These are phyloP conservation scores for Penicillium glabrum DNA, from an alignment of 2,329 filamentous ascomycete genomes.

Conservation along the genomic window DNA sequence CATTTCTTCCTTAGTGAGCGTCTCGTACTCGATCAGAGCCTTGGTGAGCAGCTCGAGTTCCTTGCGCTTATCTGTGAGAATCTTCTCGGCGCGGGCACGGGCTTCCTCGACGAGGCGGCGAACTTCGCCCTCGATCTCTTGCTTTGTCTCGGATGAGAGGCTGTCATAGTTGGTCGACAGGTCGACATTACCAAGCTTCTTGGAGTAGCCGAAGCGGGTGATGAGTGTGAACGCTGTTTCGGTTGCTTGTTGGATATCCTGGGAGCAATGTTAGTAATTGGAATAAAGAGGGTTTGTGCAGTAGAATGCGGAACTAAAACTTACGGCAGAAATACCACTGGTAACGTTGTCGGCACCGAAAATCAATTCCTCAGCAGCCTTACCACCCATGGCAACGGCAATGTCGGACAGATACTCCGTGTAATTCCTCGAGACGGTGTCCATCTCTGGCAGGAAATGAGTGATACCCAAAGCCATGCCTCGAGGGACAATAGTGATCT, in stretches of 20 bases:
- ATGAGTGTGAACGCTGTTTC: conserved; percentile 83
- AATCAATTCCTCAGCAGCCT: conserved; percentile 84
- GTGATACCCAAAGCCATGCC: conserved; percentile 85
- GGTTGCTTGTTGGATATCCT: conserved; percentile 85
- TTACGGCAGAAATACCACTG: conserved; percentile 76
- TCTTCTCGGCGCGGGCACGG: conserved; percentile 67
- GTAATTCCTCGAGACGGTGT: conserved; percentile 86
- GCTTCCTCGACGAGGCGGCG: conserved; percentile 80
- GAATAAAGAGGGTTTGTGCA: not conserved
- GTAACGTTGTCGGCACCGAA: conserved; percentile 91
- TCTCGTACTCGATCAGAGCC: conserved; percentile 92
- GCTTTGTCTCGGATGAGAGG: conserved; percentile 82
- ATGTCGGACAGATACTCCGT: conserved; percentile 79
- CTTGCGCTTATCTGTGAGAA: conserved; percentile 73
- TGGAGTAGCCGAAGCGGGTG: conserved; percentile 85
- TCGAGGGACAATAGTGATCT: conserved; percentile 93
- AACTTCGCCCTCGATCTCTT: conserved; percentile 84
- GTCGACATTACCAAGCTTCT: conserved; percentile 84
- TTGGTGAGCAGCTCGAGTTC: conserved; percentile 87
- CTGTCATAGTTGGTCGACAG: conserved; percentile 76
- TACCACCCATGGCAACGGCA: conserved; percentile 79
- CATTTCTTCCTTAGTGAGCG: conserved; percentile 83
- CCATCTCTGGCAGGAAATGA: conserved; percentile 82
- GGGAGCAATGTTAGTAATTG: conserved; percentile 13
- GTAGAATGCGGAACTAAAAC: conserved; percentile 30